Evolutionary conservation across 2,329 filamentous ascomycete genomes (phyloP), one percentile per base, ranked within the genome.

Genomic region (Aureobasidium lini): DNA sequence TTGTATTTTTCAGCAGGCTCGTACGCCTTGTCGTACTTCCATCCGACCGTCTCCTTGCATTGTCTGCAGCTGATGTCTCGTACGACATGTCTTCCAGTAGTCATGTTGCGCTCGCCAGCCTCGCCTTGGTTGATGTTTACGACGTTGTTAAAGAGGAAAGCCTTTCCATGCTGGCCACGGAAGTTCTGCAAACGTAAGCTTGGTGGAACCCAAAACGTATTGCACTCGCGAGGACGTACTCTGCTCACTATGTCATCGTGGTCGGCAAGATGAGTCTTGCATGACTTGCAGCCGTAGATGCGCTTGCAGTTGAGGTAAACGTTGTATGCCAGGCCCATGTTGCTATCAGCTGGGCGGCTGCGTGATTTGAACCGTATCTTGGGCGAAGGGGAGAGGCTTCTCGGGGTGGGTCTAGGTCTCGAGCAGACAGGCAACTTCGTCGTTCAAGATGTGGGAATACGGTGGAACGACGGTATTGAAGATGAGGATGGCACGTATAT

Each of bases 11-110:
- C 93, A 64, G 82, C 86, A 36, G 79, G 75, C 77, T 99, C 94
- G 72, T 89, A 97, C 1, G 94, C 94, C 77, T 95, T 96, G 75
- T 99, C 94, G 73, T 99, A 99, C 74, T 96, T 97, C 94, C 94
- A 99, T 37, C 94, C 94, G 57, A 99, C 94, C 32, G 87, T 88
- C 73, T 92, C 88, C 71, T 88, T 88, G 82, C 94, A 99, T 74
- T 95, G 89, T 61, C 88, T 83, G 78, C 94, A 99, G 61, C 80
- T 80, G 68, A 99, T 96, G 72, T 99, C 94, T 61, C 94, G 87
- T 49, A 99, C 94, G 60, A 97, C 82, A 75, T 99, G 94, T 58
- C 89, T 84, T 57, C 94, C 94, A 0, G 94, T 99, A 13, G 94
- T 99, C 94, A 99, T 99, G 77, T 88, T 95, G 65, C 94, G 90